These are phyloP conservation scores for Sanghuangporus sanghuang DNA, from an alignment of 1,284 basidiomycete genomes.

Conservation along the genomic window DNA sequence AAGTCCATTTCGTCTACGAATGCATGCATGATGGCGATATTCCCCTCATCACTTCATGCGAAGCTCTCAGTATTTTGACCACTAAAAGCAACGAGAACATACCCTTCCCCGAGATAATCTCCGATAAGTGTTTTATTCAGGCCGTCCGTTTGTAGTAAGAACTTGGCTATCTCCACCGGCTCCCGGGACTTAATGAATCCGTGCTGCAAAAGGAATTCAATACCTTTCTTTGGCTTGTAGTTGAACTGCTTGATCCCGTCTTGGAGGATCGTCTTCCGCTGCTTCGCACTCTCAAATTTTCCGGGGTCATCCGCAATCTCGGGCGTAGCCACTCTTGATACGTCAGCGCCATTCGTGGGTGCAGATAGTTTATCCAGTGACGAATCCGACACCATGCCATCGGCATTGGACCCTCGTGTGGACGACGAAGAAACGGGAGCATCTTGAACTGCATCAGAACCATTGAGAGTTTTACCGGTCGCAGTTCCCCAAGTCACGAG, in stretches of 20 bases:
- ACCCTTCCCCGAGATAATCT: conserved; percentile 97
- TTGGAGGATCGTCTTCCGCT: conserved; percentile 91
- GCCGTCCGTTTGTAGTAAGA: conserved; percentile 88
- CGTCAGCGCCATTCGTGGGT: conserved; percentile 42
- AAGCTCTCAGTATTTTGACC: conserved; percentile 18
- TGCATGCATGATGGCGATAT: conserved; percentile 92
- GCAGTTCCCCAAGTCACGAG: conserved; percentile 86
- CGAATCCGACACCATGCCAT: conserved; percentile 48
- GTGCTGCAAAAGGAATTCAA: conserved; percentile 84
- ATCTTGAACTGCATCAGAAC: conserved; percentile 40
- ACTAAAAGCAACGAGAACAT: conserved; percentile 10
- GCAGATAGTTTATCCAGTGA: conserved; percentile 46
- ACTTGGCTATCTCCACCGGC: conserved; percentile 81
- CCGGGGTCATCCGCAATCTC: conserved; percentile 84
- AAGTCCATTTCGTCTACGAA: conserved; percentile 93
- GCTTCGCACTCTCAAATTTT: conserved; percentile 93
- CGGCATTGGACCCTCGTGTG: conserved; percentile 47
- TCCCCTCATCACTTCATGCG: conserved; percentile 66
- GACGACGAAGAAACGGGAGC: conserved; percentile 38
- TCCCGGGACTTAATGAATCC: conserved; percentile 81
- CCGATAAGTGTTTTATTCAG: conserved; percentile 95
- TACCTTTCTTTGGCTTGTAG: conserved; percentile 93
- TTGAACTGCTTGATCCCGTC: conserved; percentile 99
- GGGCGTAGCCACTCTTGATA: conserved; percentile 62
- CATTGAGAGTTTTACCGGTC: conserved; percentile 36